phyloP scores from a whole-genome alignment of 768 basidiomycete genomes.

The Tremella yokohamensis region DNA sequence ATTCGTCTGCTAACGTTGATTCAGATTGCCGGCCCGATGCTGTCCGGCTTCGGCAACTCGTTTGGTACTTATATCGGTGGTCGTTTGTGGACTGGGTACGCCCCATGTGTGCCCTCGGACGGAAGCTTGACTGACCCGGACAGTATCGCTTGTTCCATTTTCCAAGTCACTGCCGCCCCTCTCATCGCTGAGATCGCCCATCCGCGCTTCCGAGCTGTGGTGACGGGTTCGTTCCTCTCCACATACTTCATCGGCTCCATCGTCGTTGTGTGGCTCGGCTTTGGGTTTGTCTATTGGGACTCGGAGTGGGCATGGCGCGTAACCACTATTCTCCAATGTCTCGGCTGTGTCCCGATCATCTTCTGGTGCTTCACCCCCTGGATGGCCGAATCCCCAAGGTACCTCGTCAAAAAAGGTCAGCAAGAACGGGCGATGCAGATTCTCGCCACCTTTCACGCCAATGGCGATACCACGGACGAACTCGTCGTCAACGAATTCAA shows the following conservation, averaged over 20 bases:
- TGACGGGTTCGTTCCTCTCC: not conserved
- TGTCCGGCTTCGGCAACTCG: constrained; percentile 19
- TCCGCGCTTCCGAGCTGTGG: constrained; percentile 51
- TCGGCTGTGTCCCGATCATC: constrained; percentile 54
- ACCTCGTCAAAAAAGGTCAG: constrained; percentile 69
- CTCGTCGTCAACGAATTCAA: constrained; percentile 30
- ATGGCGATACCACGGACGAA: constrained; percentile 62
- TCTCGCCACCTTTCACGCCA: constrained; percentile 78
- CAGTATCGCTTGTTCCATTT: constrained; percentile 9
- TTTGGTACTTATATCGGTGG: constrained; percentile 34
- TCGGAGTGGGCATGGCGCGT: constrained; percentile 61
- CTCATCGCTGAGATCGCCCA: constrained; percentile 49
- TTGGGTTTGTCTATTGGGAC: constrained; percentile 18
- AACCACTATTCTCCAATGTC: constrained; percentile 26
- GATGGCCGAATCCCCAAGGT: constrained; percentile 79
- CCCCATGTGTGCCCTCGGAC: not conserved
- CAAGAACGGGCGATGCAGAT: constrained; percentile 63
- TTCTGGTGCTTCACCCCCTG: constrained; percentile 55
- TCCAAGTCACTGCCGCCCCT: constrained; percentile 57
- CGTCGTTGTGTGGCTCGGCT: constrained; percentile 14
- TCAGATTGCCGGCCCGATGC: constrained; percentile 12
- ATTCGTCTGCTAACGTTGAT: not conserved
- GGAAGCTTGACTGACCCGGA: not conserved
- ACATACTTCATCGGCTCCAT: constrained; percentile 20
- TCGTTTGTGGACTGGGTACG: constrained; percentile 54